Conservation (phyloP, 148 eudicot species). For the Nepenthes mirabilis region DNA sequence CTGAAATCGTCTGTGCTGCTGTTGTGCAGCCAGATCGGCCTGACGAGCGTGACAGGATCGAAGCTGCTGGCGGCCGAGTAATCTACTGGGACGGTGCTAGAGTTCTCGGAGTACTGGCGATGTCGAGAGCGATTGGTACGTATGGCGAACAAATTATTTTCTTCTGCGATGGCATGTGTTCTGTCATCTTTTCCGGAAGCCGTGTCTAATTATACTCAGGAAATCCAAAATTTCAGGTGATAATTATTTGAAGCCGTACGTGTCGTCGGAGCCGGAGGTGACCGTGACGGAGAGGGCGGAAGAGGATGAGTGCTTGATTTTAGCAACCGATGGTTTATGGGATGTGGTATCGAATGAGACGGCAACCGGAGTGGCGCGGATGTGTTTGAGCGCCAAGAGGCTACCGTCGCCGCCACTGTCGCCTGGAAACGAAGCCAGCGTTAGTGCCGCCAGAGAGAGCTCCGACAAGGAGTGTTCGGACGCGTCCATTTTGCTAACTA, state of each 20-base stretch:
- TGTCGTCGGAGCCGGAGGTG: slow-evolving; percentile 75
- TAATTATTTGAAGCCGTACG: slow-evolving; percentile 69
- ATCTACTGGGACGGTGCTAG: slow-evolving; percentile 78
- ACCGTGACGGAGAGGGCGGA: slow-evolving; percentile 42
- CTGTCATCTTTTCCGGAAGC: too few relatives aligned
- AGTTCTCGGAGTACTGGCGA: slow-evolving; percentile 69
- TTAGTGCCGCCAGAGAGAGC: slow-evolving; percentile 22
- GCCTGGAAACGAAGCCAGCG: slow-evolving; percentile 21
- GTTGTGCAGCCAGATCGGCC: slow-evolving; percentile 63
- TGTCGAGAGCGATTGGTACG: slow-evolving; percentile 72
- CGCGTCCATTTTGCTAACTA: slow-evolving; percentile 47
- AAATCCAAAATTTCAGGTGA: slow-evolving; percentile 18
- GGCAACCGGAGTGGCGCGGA: slow-evolving; percentile 57
- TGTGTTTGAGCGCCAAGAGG: slow-evolving; percentile 42
- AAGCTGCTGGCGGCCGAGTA: slow-evolving; percentile 71
- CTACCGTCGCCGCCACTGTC: slow-evolving; percentile 41
- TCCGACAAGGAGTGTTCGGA: slow-evolving; percentile 54
- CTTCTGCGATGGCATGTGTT: too few relatives aligned
- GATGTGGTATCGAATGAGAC: slow-evolving; percentile 74
- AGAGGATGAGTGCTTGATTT: slow-evolving; percentile 62
- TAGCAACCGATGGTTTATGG: slow-evolving; percentile 86
- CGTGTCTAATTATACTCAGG: too few relatives aligned
- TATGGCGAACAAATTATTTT: too few relatives aligned
- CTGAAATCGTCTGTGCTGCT: neutral
- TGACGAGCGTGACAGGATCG: slow-evolving; percentile 55